phyloP scores from a whole-genome alignment of 2,329 filamentous ascomycete genomes.

The Phialophora tarda region DNA sequence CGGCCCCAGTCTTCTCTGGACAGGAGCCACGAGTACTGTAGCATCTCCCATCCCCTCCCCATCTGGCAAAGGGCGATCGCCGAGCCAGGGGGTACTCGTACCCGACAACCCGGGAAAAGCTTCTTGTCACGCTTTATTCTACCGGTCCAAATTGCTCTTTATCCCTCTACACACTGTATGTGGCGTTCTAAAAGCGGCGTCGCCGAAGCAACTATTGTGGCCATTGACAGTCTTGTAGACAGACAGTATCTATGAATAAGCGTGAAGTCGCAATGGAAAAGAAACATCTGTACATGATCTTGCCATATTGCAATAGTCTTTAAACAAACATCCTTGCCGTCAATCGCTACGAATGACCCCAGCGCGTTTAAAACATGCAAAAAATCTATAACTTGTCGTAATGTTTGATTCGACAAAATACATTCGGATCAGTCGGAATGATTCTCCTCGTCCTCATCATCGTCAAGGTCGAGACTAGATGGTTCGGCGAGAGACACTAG shows the following conservation, averaged over 20 bases:
- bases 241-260: too few species aligned
- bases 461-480: constrained; percentile 13
- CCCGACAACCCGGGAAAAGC: background rate
- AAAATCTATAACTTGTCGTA: background rate
- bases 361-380: background rate
- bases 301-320: background rate
- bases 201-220: too few species aligned
- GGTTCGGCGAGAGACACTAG: constrained; percentile 26
- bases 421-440: constrained; percentile 11
- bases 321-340: background rate
- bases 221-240: too few species aligned
- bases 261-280: too few species aligned
- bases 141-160: too few species aligned
- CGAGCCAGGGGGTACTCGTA: background rate
- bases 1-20: background rate
- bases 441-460: constrained; percentile 1
- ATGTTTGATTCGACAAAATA: background rate
- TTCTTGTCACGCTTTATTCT: background rate
- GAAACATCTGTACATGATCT: background rate
- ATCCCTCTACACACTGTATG: too few species aligned
- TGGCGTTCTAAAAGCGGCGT: too few species aligned
- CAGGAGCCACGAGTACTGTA: too few species aligned
- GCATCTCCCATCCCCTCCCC: background rate
- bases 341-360: background rate
- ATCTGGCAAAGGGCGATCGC: background rate